Evolutionary conservation across 495 filamentous ascomycete genomes (phyloP).

Genomic region (Tuber aestivum): DNA sequence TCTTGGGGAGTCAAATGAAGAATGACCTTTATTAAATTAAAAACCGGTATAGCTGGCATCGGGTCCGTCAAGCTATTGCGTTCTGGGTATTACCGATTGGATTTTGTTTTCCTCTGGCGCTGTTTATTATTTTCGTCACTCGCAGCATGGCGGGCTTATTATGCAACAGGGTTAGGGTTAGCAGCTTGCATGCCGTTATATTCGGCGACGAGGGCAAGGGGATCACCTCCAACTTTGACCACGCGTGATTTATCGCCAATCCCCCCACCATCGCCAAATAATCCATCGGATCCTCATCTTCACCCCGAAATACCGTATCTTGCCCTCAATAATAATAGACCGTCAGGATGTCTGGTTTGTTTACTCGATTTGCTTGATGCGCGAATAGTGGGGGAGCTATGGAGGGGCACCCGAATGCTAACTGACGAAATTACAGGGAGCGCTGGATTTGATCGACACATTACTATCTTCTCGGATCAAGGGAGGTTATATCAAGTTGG

Average conservation of each 20-base stretch:
- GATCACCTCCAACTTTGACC: background rate
- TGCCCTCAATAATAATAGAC: conserved; percentile 14
- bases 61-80: too few relatives aligned
- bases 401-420: conserved; percentile 29
- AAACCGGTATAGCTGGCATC: too few relatives aligned
- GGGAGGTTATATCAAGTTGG: conserved; percentile 98
- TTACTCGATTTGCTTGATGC: conserved; percentile 11
- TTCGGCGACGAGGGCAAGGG: background rate
- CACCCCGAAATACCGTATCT: conserved; percentile 2
- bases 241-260: background rate
- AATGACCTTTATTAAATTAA: too few relatives aligned
- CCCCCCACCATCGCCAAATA: background rate
- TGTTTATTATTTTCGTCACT: too few relatives aligned
- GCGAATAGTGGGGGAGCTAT: conserved; percentile 21
- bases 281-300: background rate
- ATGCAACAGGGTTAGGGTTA: background rate
- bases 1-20: too few relatives aligned
- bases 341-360: conserved; percentile 46
- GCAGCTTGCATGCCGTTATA: background rate
- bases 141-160: too few relatives aligned
- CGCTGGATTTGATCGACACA: conserved; percentile 95
- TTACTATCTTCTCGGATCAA: conserved; percentile 99
- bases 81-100: too few relatives aligned
- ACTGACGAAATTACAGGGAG: conserved; percentile 57
- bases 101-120: too few relatives aligned